Evolutionary conservation across 108 stramenopile species (phyloP).

Genomic region (Thalassiosira profunda): DNA sequence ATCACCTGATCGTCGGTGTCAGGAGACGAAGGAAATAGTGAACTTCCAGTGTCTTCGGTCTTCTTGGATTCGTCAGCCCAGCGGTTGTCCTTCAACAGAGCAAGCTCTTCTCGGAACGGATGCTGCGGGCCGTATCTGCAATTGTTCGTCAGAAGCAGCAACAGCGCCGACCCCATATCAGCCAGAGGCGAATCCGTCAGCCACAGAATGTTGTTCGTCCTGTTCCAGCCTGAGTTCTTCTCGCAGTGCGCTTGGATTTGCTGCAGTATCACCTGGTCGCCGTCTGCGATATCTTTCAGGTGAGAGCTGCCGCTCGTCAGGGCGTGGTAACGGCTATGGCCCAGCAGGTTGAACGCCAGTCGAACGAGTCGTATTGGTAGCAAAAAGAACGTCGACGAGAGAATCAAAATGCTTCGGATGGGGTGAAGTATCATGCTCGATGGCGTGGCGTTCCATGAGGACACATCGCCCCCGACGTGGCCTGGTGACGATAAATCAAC

Average conservation of each 20-base stretch:
- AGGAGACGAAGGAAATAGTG: constrained; percentile 17
- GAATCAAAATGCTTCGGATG: constrained; percentile 62
- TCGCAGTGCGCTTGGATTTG: constrained; percentile 30
- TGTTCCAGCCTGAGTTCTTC: constrained; percentile 29
- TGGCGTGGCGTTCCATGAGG: constrained; percentile 15
- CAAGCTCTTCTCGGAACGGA: constrained; percentile 63
- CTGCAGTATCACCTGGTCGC: constrained; percentile 20
- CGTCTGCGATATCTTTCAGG: constrained; percentile 6
- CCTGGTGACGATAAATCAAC: constrained; percentile 26
- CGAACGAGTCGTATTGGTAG: constrained; percentile 76
- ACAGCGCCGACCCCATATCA: constrained; percentile 60
- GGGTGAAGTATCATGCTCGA: constrained; percentile 65
- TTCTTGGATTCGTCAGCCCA: constrained; percentile 55
- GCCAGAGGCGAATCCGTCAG: constrained; percentile 73
- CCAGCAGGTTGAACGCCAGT: constrained; percentile 54
- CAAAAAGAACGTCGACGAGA: constrained; percentile 71
- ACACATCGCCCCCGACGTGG: constrained; percentile 16
- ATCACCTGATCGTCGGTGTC: neutral
- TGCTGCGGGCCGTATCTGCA: constrained; percentile 42
- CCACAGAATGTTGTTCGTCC: constrained; percentile 79
- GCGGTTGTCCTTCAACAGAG: constrained; percentile 67
- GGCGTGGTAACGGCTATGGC: constrained; percentile 19
- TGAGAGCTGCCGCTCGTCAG: neutral
- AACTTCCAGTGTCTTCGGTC: neutral
- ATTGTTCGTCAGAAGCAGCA: constrained; percentile 73